phyloP scores from a whole-genome alignment of 2,329 filamentous ascomycete genomes.

The Alternaria viburni region DNA sequence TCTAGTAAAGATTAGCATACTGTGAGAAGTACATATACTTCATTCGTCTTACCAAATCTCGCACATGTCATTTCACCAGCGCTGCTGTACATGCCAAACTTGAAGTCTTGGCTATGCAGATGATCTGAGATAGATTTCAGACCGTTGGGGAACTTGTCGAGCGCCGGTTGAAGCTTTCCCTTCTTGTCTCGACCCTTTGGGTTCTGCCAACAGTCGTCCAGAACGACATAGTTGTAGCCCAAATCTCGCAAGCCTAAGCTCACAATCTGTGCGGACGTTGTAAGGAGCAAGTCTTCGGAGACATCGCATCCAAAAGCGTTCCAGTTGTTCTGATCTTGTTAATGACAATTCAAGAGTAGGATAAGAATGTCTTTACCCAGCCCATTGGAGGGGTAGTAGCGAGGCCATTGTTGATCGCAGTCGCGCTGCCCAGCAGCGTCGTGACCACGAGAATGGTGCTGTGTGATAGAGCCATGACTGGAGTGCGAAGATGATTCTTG shows the following conservation, averaged over 20 bases:
- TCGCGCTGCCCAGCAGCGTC: conserved; percentile 17
- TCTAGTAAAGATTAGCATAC: neutral
- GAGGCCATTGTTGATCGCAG: conserved; percentile 33
- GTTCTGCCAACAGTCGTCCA: conserved; percentile 65
- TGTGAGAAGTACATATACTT: too few species aligned
- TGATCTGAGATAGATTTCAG: conserved; percentile 60
- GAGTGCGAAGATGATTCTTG: neutral
- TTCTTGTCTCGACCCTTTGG: conserved; percentile 54
- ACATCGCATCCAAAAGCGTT: conserved; percentile 36
- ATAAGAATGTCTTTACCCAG: conserved; percentile 15
- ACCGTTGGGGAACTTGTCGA: conserved; percentile 67
- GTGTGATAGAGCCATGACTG: conserved; percentile 14
- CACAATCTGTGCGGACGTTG: conserved; percentile 30
- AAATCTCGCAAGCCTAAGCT: conserved; percentile 35
- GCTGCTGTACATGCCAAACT: conserved; percentile 68
- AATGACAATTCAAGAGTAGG: neutral
- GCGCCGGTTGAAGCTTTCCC: conserved; percentile 45
- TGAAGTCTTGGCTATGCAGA: conserved; percentile 55
- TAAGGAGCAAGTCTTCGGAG: conserved; percentile 36
- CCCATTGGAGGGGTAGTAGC: conserved; percentile 32
- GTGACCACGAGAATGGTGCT: conserved; percentile 17
- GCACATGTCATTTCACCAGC: conserved; percentile 62
- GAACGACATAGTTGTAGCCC: conserved; percentile 59
- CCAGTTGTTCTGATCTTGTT: conserved; percentile 28
- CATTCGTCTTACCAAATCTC: conserved; percentile 53